Percentiles rank a stretch among this genome's conserved stretches.
phyloP scores from a whole-genome alignment of 1,284 basidiomycete genomes.

The Papiliotrema laurentii region DNA sequence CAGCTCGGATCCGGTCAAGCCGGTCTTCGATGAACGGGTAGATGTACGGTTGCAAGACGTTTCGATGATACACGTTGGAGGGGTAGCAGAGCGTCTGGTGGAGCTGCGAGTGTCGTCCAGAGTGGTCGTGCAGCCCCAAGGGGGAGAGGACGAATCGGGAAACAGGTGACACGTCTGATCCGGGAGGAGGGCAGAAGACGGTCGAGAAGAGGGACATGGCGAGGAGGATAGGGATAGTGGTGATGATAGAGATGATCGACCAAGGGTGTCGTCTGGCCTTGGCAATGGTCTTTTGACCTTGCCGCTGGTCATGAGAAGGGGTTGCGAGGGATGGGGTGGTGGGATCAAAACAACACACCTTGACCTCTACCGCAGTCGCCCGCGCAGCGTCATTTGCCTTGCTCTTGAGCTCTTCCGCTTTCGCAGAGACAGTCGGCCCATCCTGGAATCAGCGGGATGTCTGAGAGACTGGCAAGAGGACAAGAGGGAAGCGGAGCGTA shows the following conservation, averaged over 20 bases:
- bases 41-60: slow-evolving; percentile 35
- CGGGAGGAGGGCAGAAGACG: slow-evolving; percentile 38
- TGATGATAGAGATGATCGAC: slow-evolving; percentile 29
- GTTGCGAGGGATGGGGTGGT: background rate
- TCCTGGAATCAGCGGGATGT: slow-evolving; percentile 10
- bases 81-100: slow-evolving; percentile 42
- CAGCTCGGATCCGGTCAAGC: slow-evolving; percentile 15
- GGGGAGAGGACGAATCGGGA: slow-evolving; percentile 31
- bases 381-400: slow-evolving; percentile 13
- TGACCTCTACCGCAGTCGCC: slow-evolving; percentile 17
- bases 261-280: slow-evolving; percentile 25
- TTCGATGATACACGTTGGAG: slow-evolving; percentile 36
- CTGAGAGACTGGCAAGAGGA: background rate
- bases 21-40: slow-evolving; percentile 29
- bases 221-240: slow-evolving; percentile 36
- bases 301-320: slow-evolving; percentile 8
- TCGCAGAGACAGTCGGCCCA: slow-evolving; percentile 24
- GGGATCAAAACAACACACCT: slow-evolving; percentile 12
- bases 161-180: slow-evolving; percentile 17
- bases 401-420: slow-evolving; percentile 8
- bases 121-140: slow-evolving; percentile 19
- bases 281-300: slow-evolving; percentile 16
- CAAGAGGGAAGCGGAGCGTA: slow-evolving; percentile 5
- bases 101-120: slow-evolving; percentile 17
- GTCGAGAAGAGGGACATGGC: slow-evolving; percentile 39